Evolutionary conservation across 208 protist species (phyloP).

Genomic region (Crithidia sp.): DNA sequence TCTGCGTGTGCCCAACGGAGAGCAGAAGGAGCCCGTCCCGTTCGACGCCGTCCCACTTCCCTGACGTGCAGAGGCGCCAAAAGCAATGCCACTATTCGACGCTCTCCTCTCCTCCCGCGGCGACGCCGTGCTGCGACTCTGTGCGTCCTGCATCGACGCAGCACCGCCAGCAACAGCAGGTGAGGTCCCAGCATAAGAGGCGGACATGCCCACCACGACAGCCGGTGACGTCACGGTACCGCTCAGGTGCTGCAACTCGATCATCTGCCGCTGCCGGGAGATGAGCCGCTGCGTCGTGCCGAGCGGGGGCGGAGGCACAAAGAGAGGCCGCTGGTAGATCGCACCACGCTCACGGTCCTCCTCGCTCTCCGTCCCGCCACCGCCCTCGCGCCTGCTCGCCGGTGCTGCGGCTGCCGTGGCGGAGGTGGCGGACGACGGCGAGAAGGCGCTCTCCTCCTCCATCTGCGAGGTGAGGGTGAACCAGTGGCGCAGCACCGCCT

Average conservation of each 20-base stretch:
- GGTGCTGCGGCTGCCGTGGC: conserved; percentile 12
- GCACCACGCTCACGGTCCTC: conserved; percentile 6
- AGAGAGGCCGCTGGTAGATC: conserved; percentile 42
- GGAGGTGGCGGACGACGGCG: conserved; percentile 10
- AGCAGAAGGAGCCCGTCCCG: background rate
- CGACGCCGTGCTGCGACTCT: background rate
- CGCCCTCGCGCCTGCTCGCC: background rate
- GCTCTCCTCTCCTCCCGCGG: background rate
- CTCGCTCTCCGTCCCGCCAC: background rate
- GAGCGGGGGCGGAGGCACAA: conserved; percentile 39
- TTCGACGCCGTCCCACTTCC: background rate
- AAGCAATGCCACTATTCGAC: background rate
- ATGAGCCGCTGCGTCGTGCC: conserved; percentile 31
- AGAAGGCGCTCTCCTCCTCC: conserved; percentile 31
- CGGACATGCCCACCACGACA: too few relatives aligned
- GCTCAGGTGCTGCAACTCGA: conserved; percentile 35
- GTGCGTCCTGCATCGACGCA: too few relatives aligned
- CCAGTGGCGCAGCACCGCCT: conserved; percentile 79
- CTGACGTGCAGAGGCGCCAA: background rate
- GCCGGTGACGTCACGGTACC: background rate
- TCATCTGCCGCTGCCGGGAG: conserved; percentile 22
- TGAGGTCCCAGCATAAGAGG: too few relatives aligned
- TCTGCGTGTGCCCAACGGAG: background rate
- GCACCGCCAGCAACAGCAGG: too few relatives aligned
- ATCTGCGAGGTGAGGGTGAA: conserved; percentile 61